A percentile compares a stretch with the other conserved stretches of the same genome.
phyloP scores from a whole-genome alignment of 345 rosid genomes.

The Durio zibethinus region DNA sequence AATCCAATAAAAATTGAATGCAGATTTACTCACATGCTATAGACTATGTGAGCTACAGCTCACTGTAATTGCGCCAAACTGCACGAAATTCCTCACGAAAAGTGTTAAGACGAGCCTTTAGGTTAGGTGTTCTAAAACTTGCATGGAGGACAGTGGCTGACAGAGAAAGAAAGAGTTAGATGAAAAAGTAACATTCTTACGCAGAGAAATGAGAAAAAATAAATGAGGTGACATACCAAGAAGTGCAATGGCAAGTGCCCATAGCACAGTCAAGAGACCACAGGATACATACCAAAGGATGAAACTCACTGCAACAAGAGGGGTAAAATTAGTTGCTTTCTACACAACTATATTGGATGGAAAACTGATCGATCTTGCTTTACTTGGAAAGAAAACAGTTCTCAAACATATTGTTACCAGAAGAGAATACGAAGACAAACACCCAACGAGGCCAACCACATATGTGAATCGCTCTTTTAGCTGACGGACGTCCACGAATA shows the following conservation, averaged over 20 bases:
- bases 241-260: constrained; percentile 81
- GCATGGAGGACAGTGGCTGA: constrained; percentile 89
- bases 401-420: constrained; percentile 43
- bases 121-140: constrained; percentile 89
- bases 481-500: constrained; percentile 88
- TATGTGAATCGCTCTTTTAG: constrained; percentile 71
- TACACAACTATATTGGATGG: background rate
- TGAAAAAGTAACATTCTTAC: constrained; percentile 7
- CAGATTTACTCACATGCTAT: constrained; percentile 25
- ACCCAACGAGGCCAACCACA: constrained; percentile 96
- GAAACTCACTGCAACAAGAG: constrained; percentile 51
- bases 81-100: constrained; percentile 95
- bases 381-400: background rate
- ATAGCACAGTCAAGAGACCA: constrained; percentile 72
- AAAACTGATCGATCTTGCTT: background rate
- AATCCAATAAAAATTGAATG: constrained; percentile 1
- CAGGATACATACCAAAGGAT: constrained; percentile 79
- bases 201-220: constrained; percentile 4
- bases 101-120: constrained; percentile 94
- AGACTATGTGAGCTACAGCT: constrained; percentile 48
- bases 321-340: constrained; percentile 8
- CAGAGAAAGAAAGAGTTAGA: constrained; percentile 7
- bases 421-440: constrained; percentile 65
- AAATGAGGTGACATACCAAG: constrained; percentile 47
- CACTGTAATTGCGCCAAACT: constrained; percentile 98